These are phyloP conservation scores for Gymnopilus dilepis DNA, from an alignment of 768 basidiomycete species.

Conservation along the genomic window DNA sequence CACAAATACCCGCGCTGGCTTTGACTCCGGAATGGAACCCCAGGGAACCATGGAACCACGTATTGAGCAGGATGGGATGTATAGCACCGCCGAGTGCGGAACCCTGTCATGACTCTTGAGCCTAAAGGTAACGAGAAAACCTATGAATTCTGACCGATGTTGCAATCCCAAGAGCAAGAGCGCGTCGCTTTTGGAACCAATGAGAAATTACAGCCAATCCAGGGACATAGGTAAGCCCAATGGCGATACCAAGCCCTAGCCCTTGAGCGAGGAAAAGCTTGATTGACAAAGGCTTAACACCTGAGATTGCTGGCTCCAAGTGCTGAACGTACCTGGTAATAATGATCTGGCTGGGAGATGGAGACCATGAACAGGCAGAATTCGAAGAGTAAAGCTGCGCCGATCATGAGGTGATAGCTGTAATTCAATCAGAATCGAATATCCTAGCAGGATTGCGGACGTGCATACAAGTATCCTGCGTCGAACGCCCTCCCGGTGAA, in stretches of 20 bases:
- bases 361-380: slow-evolving; percentile 55
- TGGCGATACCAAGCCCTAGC: slow-evolving; percentile 52
- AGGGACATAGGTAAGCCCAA: slow-evolving; percentile 58
- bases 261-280: slow-evolving; percentile 53
- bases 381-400: slow-evolving; percentile 49
- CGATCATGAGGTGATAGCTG: slow-evolving; percentile 50
- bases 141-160: slow-evolving; percentile 31
- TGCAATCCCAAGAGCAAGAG: slow-evolving; percentile 41
- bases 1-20: slow-evolving; percentile 49
- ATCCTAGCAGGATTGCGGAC: not conserved
- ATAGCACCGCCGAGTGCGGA: slow-evolving; percentile 65
- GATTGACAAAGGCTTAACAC: not conserved
- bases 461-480: slow-evolving; percentile 32
- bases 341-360: slow-evolving; percentile 41
- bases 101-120: slow-evolving; percentile 33
- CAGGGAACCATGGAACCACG: slow-evolving; percentile 47
- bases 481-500: slow-evolving; percentile 33
- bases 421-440: slow-evolving; percentile 5
- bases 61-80: slow-evolving; percentile 69
- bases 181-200: slow-evolving; percentile 40
- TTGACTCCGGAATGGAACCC: slow-evolving; percentile 62
- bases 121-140: not conserved
- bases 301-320: too few relatives aligned
- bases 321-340: slow-evolving; percentile 47
- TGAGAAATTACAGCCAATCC: slow-evolving; percentile 41